These are phyloP conservation scores for Kernera saxatilis DNA, from an alignment of 345 rosid species.

Conservation along the genomic window DNA sequence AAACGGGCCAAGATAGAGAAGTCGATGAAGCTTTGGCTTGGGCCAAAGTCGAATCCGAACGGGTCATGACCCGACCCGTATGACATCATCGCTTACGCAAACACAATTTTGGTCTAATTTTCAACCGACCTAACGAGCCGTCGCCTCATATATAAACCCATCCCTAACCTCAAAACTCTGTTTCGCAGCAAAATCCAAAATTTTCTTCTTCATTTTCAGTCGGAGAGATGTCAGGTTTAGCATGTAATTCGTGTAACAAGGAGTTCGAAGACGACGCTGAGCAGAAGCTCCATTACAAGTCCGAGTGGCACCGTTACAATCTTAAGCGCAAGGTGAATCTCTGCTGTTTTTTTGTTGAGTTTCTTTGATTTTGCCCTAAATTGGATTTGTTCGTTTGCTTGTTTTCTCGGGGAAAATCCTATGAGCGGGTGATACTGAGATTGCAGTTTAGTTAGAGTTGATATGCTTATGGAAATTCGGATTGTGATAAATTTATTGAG, in stretches of 20 bases:
- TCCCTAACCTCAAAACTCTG: not conserved
- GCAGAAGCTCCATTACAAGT: constrained; percentile 81
- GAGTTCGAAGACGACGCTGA: constrained; percentile 75
- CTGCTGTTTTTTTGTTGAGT: not conserved
- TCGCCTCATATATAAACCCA: not conserved
- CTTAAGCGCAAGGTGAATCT: constrained; percentile 80
- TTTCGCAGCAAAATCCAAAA: not conserved
- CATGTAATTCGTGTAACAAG: constrained; percentile 87
- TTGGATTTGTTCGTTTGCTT: not conserved
- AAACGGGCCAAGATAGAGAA: not conserved
- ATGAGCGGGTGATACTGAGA: not conserved
- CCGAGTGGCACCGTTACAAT: constrained; percentile 99
- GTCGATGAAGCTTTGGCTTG: not conserved
- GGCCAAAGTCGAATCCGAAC: not conserved
- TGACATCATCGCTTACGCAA: not conserved
- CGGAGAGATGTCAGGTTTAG: constrained; percentile 54
- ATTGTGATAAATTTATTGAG: not conserved
- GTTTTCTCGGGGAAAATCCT: not conserved
- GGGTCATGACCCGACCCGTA: constrained; percentile 6
- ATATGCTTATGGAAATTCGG: not conserved
- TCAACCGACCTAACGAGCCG: constrained; percentile 29
- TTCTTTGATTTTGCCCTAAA: not conserved
- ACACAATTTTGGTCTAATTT: too few species aligned
- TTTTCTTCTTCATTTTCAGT: not conserved
- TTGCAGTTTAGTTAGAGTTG: not conserved